A percentile compares a stretch with the other conserved stretches of the same genome.
phyloP scores from a whole-genome alignment of 2,329 filamentous ascomycete species.

The Plenodomus biglobosus region DNA sequence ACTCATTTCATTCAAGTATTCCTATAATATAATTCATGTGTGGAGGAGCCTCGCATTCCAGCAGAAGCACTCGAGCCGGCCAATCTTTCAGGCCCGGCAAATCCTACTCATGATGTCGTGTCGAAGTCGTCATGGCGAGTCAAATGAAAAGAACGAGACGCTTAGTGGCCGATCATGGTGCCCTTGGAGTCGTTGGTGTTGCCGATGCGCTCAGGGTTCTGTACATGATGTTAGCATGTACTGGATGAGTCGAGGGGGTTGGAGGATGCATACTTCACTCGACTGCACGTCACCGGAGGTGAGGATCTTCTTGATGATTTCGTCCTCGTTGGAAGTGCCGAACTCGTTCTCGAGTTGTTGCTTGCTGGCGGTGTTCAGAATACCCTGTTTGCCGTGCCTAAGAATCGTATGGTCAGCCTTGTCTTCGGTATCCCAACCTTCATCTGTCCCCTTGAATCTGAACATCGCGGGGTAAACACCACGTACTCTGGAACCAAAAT shows the following conservation, averaged over 20 bases:
- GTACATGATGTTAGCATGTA: conserved; percentile 7
- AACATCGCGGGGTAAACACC: background rate
- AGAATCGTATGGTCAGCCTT: conserved; percentile 1
- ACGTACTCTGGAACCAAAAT: conserved; percentile 86
- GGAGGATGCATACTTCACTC: conserved; percentile 25
- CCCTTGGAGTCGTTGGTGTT: conserved; percentile 49
- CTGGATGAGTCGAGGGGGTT: background rate
- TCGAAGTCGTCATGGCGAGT: conserved; percentile 5
- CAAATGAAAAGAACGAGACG: background rate
- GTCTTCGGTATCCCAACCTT: conserved; percentile 1
- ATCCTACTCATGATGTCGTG: conserved; percentile 18
- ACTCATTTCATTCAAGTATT: conserved; percentile 15
- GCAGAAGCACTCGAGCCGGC: conserved; percentile 17
- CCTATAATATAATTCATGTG: conserved; percentile 10
- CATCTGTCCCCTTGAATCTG: too few species aligned
- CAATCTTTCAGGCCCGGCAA: conserved; percentile 13
- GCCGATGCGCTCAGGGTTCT: conserved; percentile 48
- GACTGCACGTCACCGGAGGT: conserved; percentile 62
- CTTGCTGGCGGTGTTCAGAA: conserved; percentile 75
- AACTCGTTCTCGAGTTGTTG: conserved; percentile 80
- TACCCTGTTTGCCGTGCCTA: conserved; percentile 84
- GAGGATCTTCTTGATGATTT: conserved; percentile 79
- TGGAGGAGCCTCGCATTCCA: conserved; percentile 20
- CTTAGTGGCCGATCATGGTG: conserved; percentile 35
- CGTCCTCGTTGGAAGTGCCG: conserved; percentile 75